Conservation (phyloP, 1,284 basidiomycete genomes). For the Melampsora americana region DNA sequence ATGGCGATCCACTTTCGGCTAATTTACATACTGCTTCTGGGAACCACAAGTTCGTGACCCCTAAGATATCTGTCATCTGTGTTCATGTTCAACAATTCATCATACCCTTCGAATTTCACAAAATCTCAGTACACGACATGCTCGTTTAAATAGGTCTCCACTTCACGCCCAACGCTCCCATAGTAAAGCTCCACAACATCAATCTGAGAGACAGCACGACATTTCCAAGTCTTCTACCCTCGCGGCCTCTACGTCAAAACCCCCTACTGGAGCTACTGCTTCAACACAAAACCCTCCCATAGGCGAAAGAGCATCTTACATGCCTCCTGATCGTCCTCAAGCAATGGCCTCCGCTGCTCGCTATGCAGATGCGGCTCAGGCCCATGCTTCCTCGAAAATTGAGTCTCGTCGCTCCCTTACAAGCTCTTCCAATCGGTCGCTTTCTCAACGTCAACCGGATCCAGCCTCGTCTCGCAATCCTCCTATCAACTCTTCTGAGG, state of each 20-base stretch:
- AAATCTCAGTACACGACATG: neutral
- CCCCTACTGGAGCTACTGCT: neutral
- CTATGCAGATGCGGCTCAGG: neutral
- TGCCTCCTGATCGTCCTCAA: slow-evolving; percentile 36
- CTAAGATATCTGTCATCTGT: too few species aligned
- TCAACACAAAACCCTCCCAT: slow-evolving; percentile 8
- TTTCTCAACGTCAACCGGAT: slow-evolving; percentile 4
- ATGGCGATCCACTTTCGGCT: slow-evolving; percentile 17
- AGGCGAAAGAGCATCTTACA: slow-evolving; percentile 38
- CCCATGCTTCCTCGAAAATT: neutral
- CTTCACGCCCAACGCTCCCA: neutral
- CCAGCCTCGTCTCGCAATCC: neutral
- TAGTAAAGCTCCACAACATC: neutral
- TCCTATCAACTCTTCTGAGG: neutral
- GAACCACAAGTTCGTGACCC: too few species aligned
- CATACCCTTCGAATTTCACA: too few species aligned
- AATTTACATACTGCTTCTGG: too few species aligned
- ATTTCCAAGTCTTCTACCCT: too few species aligned
- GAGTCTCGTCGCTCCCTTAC: neutral
- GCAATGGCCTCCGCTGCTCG: slow-evolving; percentile 17
- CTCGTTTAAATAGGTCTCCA: neutral
- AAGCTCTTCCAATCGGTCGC: neutral
- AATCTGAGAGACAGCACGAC: neutral
- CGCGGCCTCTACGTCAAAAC: too few species aligned
- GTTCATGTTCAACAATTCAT: too few species aligned